Base-by-base conservation (phyloP, 2,329 filamentous ascomycete species). In the Neophaeococcomyces mojaviensis region DNA sequence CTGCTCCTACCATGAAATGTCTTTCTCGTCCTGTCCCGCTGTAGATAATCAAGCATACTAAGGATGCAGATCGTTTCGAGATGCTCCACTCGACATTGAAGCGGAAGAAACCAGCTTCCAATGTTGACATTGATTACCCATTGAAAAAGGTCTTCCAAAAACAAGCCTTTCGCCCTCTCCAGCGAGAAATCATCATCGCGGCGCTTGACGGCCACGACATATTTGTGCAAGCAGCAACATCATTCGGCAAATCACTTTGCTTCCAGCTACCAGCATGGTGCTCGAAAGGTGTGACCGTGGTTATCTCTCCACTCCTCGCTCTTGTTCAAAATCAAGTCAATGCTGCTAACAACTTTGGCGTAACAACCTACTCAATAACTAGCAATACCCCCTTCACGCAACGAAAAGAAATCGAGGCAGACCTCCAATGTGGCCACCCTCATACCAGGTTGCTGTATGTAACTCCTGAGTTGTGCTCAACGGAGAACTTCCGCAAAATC, bases 321-420 rank as follows among this genome's bases (percentile, higher is more conserved):
- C 73, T 96, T 46, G 96, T 96, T 88, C 88, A 89, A 66, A 95
- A 97, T 60, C 90, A 97, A 73, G 87, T 97, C 36, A 82, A 86
- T 55, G 80, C 87, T 18, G 74, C 96, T 40, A 79, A 78, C 53
- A 76, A 77, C 44, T 78, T 86, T 34, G 82, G 82, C 18, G 84
- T 97, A 48, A 76, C 83, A 46, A 89, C 92, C 36, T 84, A 84
- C 51, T 88, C 86, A 1, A 83, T 96, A 56, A 96, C 96, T 62
- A 88, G 87, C 59, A 88, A 82, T 46, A 94, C 87, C 0, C 70
- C 82, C 2, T 67, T 70, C 12, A 59, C 70, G 0, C 82, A 87
- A 58, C 81, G 80, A 54, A 73, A 78, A 39, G 69, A 72, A 22
- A 88, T 96, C 51, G 74, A 90, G 44, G 77, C 78, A 44, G 90